Percentiles rank a stretch among this genome's conserved stretches.
Evolutionary conservation across 129 eudicot species (phyloP).

Genomic region (Centrapalus pauciflorus): DNA sequence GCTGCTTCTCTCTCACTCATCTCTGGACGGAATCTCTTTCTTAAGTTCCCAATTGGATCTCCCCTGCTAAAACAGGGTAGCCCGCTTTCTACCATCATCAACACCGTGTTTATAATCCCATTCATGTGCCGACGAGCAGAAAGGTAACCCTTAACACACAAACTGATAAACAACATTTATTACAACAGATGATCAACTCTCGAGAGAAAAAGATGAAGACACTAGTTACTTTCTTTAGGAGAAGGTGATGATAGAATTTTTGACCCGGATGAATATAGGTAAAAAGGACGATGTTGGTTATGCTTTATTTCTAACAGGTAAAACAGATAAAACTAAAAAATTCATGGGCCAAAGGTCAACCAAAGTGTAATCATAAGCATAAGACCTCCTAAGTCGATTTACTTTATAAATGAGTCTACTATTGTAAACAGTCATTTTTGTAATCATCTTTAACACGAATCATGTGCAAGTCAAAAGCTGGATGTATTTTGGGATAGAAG

Average conservation of each 20-base stretch:
- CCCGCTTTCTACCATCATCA: slow-evolving; percentile 89
- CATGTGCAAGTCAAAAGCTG: too few relatives aligned
- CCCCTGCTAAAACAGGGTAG: slow-evolving; percentile 99
- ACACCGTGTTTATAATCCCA: slow-evolving; percentile 78
- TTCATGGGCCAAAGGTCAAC: neutral
- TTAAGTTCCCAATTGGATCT: slow-evolving; percentile 88
- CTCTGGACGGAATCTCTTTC: slow-evolving; percentile 95
- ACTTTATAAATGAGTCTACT: too few relatives aligned
- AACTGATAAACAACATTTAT: slow-evolving; percentile 38
- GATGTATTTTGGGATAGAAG: neutral
- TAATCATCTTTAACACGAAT: too few relatives aligned
- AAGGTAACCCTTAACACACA: slow-evolving; percentile 97
- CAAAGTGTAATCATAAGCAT: neutral
- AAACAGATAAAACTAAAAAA: neutral
- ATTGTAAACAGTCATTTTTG: too few relatives aligned
- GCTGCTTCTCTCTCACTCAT: slow-evolving; percentile 99
- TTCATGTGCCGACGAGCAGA: slow-evolving; percentile 89
- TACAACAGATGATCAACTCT: neutral
- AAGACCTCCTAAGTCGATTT: neutral
- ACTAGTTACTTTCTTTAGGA: neutral
- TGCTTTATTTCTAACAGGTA: neutral
- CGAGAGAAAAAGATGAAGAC: neutral
- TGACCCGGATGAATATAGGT: neutral
- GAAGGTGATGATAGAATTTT: neutral
- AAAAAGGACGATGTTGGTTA: neutral